Evolutionary conservation across 768 basidiomycete species (phyloP), one percentile per base, ranked within the genome.

Genomic region (Asterophora parasitica): DNA sequence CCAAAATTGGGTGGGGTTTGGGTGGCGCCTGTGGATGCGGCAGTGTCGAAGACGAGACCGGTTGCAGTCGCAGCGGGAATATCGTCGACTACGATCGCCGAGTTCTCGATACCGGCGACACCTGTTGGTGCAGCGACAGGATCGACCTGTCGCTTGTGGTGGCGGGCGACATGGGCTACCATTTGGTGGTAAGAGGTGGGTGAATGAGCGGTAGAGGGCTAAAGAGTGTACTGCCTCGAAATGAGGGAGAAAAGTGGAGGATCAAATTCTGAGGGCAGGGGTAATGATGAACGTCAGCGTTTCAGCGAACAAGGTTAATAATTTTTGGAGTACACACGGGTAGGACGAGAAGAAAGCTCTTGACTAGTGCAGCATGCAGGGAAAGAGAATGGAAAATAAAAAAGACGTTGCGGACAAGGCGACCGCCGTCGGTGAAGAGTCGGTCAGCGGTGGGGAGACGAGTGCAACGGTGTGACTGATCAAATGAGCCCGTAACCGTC

Each of bases 201-300:
- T 30, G 45, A 59, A 54, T 30, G 51, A 57, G 48, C 5, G 52
- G 42, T 26, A 32, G 28, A 34, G 10, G 6, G 31, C 37, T 43
- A 61, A 58, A 53, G 57, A 61, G 55, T 49, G 59, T 49, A 58
- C 44, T 57, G 52, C 58, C 52, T 57, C 49, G 42, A 23, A 33
- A 32, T 34, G 46, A 48, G 46, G 50, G 37, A 19, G 42, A 43
- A 44, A 38, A 49, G 34, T 30, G 40, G 37, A 46, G 36, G 26
- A 57, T 53, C 53, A 57, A 40, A 49, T 38, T 50, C 53, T 57
- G 27, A 47, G 46, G 36, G 38, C 39, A 44, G 27, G 33, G 42
- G 20, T 20, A 33, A 40, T 53, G 50, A 56, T 54, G 45, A 42
- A 12, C 19, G 16, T 50, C 15, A 27, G 39, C 11, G 52, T 48